Base-by-base conservation (phyloP, 148 eudicot genomes). In the Simmondsia chinensis region DNA sequence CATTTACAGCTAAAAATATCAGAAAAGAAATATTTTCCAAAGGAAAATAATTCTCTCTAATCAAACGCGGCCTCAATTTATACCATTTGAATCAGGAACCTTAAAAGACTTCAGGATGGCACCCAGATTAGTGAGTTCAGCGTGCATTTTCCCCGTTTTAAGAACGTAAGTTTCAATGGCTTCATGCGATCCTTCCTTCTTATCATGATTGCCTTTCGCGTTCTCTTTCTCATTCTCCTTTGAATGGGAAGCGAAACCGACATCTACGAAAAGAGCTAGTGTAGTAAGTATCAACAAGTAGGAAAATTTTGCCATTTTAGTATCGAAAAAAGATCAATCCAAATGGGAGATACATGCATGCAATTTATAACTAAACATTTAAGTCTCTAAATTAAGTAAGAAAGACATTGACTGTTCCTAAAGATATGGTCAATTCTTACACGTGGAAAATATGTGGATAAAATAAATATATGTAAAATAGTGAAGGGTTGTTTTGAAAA, bases 61-160 rank as follows among this genome's bases (percentile, higher is more conserved):
- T 7, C 6, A 24, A 7, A 56, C 38, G 18, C n/a, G n/a, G n/a
- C n/a, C n/a, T n/a, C n/a, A n/a, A n/a, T n/a, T n/a, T n/a, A n/a
- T 9, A 80, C 87, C 87, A 35, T 69, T 46, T 50, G 43, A 61
- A 35, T 80, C 88, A 9, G 88, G 83, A 7, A 67, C 41, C 0
- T 58, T 12, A 30, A 80, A 47, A 33, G 76, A 57, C 11, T 76
- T 53, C 40, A 80, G 68, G 13, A 66, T 65, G 2, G 88, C 88
- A 44, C 88, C 83, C 56, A 45, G 73, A 32, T 76, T 80, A 13
- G 88, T 69, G 43, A 80, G 61, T 29, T 73, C 70, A 5, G 72
- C 65, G 23, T 70, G 54, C 43, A 80, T 63, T 40, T 64, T 46
- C 5, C 72, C 70, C 2, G 38, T 76, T 32, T 61, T 62, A 24